Percentiles rank a stretch among this genome's conserved stretches.
Evolutionary conservation across 176 grass and related monocot genomes (phyloP).

Genomic region (Saccharum officinarum): DNA sequence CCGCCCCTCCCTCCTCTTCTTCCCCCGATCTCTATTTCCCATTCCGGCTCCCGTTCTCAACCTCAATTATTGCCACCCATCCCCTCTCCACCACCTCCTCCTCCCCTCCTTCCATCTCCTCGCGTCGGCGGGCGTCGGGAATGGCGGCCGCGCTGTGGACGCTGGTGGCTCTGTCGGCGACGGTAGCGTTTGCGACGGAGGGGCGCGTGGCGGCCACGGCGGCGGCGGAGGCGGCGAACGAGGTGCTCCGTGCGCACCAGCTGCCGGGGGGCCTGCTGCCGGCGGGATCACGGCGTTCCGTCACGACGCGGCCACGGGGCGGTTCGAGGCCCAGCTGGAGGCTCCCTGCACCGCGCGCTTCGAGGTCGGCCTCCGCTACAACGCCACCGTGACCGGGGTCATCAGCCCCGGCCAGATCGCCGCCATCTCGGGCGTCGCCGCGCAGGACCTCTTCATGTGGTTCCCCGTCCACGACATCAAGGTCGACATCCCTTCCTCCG

Average conservation of each 20-base stretch:
- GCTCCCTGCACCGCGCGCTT: conserved; percentile 51
- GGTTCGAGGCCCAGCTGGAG: conserved; percentile 57
- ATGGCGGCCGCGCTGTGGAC: conserved; percentile 31
- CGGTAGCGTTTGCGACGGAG: neutral
- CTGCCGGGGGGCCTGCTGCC: conserved; percentile 65
- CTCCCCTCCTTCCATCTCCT: neutral
- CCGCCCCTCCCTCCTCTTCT: too few species aligned
- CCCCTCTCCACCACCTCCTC: neutral
- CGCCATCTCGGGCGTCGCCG: conserved; percentile 46
- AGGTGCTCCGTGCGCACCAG: conserved; percentile 44
- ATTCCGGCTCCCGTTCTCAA: neutral
- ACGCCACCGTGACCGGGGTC: conserved; percentile 50
- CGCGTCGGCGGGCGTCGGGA: neutral
- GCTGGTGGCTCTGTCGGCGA: neutral
- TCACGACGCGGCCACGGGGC: conserved; percentile 40
- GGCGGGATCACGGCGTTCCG: conserved; percentile 47
- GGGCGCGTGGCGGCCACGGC: neutral
- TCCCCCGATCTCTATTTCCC: neutral
- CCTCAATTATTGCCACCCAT: conserved; percentile 38
- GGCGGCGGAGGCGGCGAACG: conserved; percentile 46
- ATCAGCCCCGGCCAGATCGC: conserved; percentile 62
- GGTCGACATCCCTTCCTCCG: conserved; percentile 61
- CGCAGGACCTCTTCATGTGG: conserved; percentile 86
- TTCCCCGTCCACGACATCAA: conserved; percentile 67
- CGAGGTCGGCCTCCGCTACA: conserved; percentile 70